Base-by-base conservation (phyloP, 306 rosid species). In the Quercus dentata region DNA sequence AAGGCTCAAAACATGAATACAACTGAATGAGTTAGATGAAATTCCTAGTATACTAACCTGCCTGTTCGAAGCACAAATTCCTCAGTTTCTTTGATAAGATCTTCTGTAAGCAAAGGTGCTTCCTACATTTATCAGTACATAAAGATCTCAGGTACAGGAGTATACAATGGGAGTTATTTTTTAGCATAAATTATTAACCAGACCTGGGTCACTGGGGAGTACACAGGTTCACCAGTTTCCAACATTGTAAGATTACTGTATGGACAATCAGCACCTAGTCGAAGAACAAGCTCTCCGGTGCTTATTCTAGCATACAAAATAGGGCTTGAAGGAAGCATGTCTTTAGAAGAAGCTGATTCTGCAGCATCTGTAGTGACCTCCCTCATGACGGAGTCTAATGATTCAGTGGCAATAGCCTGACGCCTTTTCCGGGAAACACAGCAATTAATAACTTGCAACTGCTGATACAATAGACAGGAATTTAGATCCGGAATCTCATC, bases 11-110 rank as follows among this genome's bases (percentile, higher is more conserved):
- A 82, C 58, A 74, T 65, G 61, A 25, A 63, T 23, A 67, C 52
- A 65, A 67, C 56, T 68, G 75, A 76, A n/a, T 63, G 78, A 52
- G n/a, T 35, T 75, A 76, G 72, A 78, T 27, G 19, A 72, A 73
- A 78, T 33, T 72, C 59, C 73, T 63, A 67, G 64, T 65, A 35
- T 63, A 88, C 90, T 79, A 64, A 92, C 99, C 99, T 96, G 80
- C 99, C 99, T 21, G 99, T 96, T 80, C 97, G 94, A 82, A 96
- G 90, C 83, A 96, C 98, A 87, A 96, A 93, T 83, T 96, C 99
- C 86, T 96, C 98, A 19, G 89, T 93, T 89, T 93, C 99, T 87
- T 87, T 96, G 72, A 96, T 91, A 73, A 93, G 87, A 82, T 96
- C 99, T 88, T 96, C 99, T 25, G 99, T 96, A 56, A 93, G 97